Evolutionary conservation across 441 rosid species (phyloP).

Genomic region (Breynia disticha): DNA sequence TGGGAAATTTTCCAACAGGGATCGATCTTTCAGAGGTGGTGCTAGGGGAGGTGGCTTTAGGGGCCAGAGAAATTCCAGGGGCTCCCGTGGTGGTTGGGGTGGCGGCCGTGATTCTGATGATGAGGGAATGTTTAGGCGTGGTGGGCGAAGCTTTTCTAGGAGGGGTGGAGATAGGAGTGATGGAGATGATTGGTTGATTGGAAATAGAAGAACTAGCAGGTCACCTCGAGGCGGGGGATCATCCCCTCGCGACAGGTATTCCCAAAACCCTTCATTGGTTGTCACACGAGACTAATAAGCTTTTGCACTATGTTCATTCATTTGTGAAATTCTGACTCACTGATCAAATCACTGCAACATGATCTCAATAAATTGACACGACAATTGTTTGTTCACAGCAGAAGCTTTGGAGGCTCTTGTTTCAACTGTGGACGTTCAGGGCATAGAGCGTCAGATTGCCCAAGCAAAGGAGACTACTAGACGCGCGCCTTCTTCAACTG

Average conservation of each 20-base stretch:
- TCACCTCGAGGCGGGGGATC: constrained; percentile 49
- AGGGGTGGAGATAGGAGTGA: constrained; percentile 47
- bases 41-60: constrained; percentile 34
- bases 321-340: no score
- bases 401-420: constrained; percentile 80
- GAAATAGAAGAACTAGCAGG: constrained; percentile 57
- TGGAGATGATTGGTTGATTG: constrained; percentile 67
- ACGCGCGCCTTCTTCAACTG: background rate
- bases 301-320: no score
- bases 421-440: constrained; percentile 77
- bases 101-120: constrained; percentile 40
- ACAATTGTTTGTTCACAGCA: constrained; percentile 17
- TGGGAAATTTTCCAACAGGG: constrained; percentile 75
- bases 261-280: background rate
- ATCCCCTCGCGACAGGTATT: constrained; percentile 1
- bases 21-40: constrained; percentile 42
- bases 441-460: constrained; percentile 91
- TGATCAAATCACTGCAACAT: background rate
- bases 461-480: constrained; percentile 39
- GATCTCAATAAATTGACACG: constrained; percentile 7
- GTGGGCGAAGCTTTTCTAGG: constrained; percentile 51
- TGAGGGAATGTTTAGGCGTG: constrained; percentile 29
- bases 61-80: constrained; percentile 38
- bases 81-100: constrained; percentile 55
- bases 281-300: background rate